A percentile compares a stretch with the other conserved stretches of the same genome.
These are phyloP conservation scores for Auriscalpium orientale DNA, from an alignment of 768 basidiomycete species.

Conservation along the genomic window DNA sequence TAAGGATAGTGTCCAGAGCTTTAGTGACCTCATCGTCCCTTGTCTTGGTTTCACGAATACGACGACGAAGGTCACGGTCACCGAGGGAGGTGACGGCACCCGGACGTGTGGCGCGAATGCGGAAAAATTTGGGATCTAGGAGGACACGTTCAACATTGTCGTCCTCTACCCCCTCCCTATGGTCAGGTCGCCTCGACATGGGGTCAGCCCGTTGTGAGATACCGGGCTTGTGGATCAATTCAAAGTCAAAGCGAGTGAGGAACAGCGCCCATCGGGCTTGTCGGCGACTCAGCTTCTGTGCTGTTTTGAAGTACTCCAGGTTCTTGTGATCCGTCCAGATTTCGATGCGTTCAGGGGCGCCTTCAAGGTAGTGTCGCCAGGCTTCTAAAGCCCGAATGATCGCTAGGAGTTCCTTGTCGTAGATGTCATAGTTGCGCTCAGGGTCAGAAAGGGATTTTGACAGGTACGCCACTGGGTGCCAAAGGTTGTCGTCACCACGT, in stretches of 20 bases:
- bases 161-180: neutral
- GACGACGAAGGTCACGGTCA: too few relatives aligned
- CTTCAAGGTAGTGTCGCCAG: slow-evolving; percentile 22
- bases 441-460: slow-evolving; percentile 14
- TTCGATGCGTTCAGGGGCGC: slow-evolving; percentile 6
- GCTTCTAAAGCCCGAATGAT: slow-evolving; percentile 22
- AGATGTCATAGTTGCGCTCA: slow-evolving; percentile 15
- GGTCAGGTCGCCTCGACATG: neutral
- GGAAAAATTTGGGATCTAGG: neutral
- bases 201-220: too few relatives aligned
- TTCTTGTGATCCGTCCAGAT: slow-evolving; percentile 26
- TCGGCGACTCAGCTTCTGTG: slow-evolving; percentile 20
- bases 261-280: slow-evolving; percentile 26
- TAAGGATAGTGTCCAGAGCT: neutral
- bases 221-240: too few relatives aligned
- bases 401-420: slow-evolving; percentile 25
- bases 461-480: slow-evolving; percentile 19
- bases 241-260: neutral
- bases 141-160: neutral
- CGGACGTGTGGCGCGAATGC: neutral
- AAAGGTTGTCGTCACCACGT: slow-evolving; percentile 7
- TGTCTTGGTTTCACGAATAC: neutral
- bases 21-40: neutral
- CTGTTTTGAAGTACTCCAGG: slow-evolving; percentile 20
- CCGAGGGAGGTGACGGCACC: neutral